These are phyloP conservation scores for Lactifluus rugatus DNA, from an alignment of 768 basidiomycete species.

Conservation along the genomic window DNA sequence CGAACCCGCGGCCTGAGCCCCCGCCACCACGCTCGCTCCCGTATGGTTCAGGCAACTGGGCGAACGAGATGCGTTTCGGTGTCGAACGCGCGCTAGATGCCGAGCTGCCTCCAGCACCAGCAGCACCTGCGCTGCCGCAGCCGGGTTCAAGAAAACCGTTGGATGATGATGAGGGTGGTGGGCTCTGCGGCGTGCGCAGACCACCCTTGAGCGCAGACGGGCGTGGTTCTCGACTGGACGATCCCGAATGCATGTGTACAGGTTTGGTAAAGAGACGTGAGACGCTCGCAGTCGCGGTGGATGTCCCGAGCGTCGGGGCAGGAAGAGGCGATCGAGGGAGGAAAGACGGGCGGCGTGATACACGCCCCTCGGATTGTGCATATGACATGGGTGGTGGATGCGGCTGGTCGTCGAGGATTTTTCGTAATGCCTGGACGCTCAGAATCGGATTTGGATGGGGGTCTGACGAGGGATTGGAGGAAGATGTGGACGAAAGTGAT, in stretches of 20 bases:
- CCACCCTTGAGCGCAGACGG: conserved; percentile 38
- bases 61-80: conserved; percentile 73
- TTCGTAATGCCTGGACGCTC: conserved; percentile 57
- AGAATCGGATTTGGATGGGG: conserved; percentile 48
- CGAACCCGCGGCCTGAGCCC: conserved; percentile 18
- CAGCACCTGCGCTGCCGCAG: conserved; percentile 24
- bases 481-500: conserved; percentile 25
- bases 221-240: conserved; percentile 50
- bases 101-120: conserved; percentile 27
- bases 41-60: conserved; percentile 62
- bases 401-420: conserved; percentile 54
- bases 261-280: conserved; percentile 66
- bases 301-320: conserved; percentile 47
- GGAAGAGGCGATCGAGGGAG: conserved; percentile 41
- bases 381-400: conserved; percentile 21
- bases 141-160: conserved; percentile 12
- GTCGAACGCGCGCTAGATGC: conserved; percentile 43
- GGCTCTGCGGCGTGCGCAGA: conserved; percentile 19
- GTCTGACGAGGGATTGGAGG: conserved; percentile 45
- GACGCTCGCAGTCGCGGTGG: conserved; percentile 67
- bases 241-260: conserved; percentile 49
- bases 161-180: conserved; percentile 33
- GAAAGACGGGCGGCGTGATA: conserved; percentile 29
- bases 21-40: conserved; percentile 16
- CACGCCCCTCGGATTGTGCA: conserved; percentile 23